Base-by-base conservation (phyloP, 805 yeast genomes). In the Jamesozyma rosinii region DNA sequence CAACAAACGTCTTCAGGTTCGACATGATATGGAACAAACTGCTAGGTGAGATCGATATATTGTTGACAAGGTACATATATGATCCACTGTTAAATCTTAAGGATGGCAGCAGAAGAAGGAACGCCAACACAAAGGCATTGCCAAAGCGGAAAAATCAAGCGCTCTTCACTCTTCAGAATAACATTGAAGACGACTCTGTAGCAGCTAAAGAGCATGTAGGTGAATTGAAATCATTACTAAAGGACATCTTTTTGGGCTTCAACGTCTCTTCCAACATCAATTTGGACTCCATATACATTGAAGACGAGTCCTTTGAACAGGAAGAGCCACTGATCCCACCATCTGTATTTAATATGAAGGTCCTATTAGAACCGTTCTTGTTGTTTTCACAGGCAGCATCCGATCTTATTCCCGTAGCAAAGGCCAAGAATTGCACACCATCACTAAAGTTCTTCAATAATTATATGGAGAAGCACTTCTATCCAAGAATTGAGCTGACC, bases 261-360 rank as follows among this genome's bases (percentile, higher is more conserved):
- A 64, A 64, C 8, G 62, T 65, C 10, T 49, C 69, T 3, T 49
- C 67, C 20, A 48, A 60, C 49, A 49, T 69, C 48, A 63, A 66
- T 32, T 41, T 56, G 29, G 57, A 56, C 15, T 63, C 70, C 1
- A 68, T 72, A 5, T 83, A 75, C 51, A 75, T 84, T 36, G 78
- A 79, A 35, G 77, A 71, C 47, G 86, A 79, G 49, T 66, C 75
- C 2, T 71, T 71, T 46, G 69, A 77, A 19, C 72, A 75, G 50
- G 80, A 81, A 42, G 79, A 81, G 47, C 71, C 79, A 3, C 62
- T 86, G 32, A 83, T 84, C 2, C 77, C 79, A 0, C 78, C 86
- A 2, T 79, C 78, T 54, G 72, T 87, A 14, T 79, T 83, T 62
- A 86, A 88, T 53, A 85, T 89, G 81, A 73, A 89, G 49, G 72